These are phyloP conservation scores for Penstemon davidsonii DNA, from an alignment of 257 asterid genomes.

Conservation along the genomic window DNA sequence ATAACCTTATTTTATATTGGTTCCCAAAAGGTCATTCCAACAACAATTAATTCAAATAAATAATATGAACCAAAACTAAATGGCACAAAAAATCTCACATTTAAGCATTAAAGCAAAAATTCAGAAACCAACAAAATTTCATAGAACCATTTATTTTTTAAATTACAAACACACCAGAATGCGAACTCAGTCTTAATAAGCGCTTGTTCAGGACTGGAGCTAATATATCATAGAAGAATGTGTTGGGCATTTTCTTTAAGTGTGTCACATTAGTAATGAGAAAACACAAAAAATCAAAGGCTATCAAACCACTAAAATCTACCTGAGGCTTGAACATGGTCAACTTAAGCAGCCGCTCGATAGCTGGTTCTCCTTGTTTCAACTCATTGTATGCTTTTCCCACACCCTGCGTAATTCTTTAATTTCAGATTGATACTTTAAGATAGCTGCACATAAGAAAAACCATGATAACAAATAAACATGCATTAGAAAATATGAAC, in stretches of 20 bases:
- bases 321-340: constrained; percentile 67
- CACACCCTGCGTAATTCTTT: constrained; percentile 58
- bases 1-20: constrained; percentile 6
- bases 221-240: not conserved
- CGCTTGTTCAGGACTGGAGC: not conserved
- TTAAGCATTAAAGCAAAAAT: not conserved
- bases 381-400: constrained; percentile 92
- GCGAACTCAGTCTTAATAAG: not conserved
- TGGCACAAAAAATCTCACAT: not conserved
- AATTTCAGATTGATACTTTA: constrained; percentile 40
- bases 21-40: not conserved
- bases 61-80: not conserved
- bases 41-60: not conserved
- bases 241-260: not conserved
- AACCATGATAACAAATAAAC: constrained; percentile 34
- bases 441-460: constrained; percentile 39
- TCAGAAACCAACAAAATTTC: constrained; percentile 8
- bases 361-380: constrained; percentile 98
- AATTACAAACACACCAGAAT: not conserved
- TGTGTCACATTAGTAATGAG: not conserved
- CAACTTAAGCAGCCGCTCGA: constrained; percentile 76
- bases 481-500: constrained; percentile 25
- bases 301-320: constrained; percentile 6
- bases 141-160: not conserved
- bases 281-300: not conserved